Percentiles rank a stretch among this genome's conserved stretches.
Conservation (phyloP, 345 rosid genomes). For the Rhizophora apiculata region DNA sequence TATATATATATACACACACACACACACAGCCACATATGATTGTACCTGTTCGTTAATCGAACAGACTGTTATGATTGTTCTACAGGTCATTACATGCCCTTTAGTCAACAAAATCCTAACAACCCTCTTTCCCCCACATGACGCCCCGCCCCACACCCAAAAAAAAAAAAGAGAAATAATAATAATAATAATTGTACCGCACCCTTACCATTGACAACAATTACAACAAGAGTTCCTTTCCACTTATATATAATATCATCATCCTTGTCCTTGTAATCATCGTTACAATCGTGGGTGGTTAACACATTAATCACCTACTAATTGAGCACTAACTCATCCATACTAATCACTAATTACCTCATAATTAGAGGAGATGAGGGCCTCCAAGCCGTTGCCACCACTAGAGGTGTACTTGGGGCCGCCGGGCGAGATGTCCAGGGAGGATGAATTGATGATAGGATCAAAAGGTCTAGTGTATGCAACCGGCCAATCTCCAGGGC, state of each 20-base stretch:
- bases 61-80: constrained; percentile 77
- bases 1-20: background rate
- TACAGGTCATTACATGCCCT: constrained; percentile 22
- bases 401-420: constrained; percentile 14
- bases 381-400: background rate
- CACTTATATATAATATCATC: background rate
- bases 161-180: too few relatives aligned
- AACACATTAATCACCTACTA: background rate
- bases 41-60: constrained; percentile 49
- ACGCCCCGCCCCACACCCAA: background rate
- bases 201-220: background rate
- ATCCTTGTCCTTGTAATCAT: background rate
- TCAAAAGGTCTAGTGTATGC: constrained; percentile 14
- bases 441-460: constrained; percentile 26
- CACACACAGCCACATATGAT: constrained; percentile 20
- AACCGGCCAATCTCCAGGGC: constrained; percentile 20
- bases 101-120: constrained; percentile 81
- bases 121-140: constrained; percentile 27
- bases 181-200: background rate
- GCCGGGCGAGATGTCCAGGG: constrained; percentile 3
- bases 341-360: constrained; percentile 37
- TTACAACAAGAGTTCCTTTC: background rate
- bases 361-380: constrained; percentile 28
- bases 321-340: background rate
- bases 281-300: background rate